Base-by-base conservation (phyloP, 805 yeast genomes). In the Wickerhamiella allomyrinae region DNA sequence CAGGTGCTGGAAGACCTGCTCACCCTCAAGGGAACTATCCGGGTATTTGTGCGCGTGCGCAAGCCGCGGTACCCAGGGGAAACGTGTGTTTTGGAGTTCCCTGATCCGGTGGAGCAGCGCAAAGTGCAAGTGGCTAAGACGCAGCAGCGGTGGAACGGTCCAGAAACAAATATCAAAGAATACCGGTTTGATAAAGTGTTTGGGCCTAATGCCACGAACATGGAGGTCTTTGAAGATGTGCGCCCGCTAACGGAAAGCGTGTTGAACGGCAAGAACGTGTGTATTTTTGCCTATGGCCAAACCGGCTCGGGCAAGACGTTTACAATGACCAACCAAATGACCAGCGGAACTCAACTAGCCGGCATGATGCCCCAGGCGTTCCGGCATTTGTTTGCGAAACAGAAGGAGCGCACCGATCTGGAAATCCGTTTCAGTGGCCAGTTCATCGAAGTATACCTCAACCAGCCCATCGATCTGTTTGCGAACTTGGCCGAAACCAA, bases 221-320 rank as follows among this genome's bases (percentile, higher is more conserved):
- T 49, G 1, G 79, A 73, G 20, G 71, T 91, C 0, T 91, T 86
- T 59, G 79, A 74, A 23, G 98, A 89, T 54, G 72, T 89, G 1
- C 77, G 91, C 2, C 94, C 86, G 57, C 61, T 89, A 19, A 76
- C 89, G 2, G 95, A 85, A 57, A 84, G 72, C 64, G 76, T 93
- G 1, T 58, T 87, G 11, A 94, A 89, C 60, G 98, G 98, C 0
- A 77, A 69, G 54, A 85, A 85, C 51, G 95, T 86, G 2, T 86
- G 96, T 59, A 83, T 91, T 1, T 85, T 89, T 64, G 94, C 97
- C 0, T 89, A 91, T 58, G 98, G 98, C 1, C 98, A 89, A 60
- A 91, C 98, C 0, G 95, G 91, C 0, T 79, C 96, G 0, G 98
- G 98, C 3, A 89, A 89, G 57, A 89, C 97, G 0, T 78, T 62